Conservation (phyloP, 257 asterid species). For the Lavandula angustifolia region DNA sequence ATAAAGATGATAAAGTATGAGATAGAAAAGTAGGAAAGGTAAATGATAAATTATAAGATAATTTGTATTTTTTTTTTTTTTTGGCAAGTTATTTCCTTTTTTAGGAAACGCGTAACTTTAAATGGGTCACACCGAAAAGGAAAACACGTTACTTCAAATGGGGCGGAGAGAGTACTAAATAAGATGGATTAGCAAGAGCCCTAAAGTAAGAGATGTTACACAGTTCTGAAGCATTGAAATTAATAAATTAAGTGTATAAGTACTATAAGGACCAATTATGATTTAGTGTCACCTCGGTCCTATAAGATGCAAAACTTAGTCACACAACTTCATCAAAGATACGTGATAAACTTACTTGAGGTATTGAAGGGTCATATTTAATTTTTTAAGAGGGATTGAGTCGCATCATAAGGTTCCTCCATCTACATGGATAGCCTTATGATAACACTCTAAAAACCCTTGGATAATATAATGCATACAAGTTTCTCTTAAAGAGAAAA, state of each 20-base stretch:
- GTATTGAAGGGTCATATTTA: conserved; percentile 43
- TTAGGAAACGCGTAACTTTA: too few relatives aligned
- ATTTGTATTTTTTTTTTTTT: too few relatives aligned
- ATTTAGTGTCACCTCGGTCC: not conserved
- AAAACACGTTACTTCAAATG: too few relatives aligned
- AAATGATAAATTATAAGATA: too few relatives aligned
- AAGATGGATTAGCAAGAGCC: not conserved
- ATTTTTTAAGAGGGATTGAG: too few relatives aligned
- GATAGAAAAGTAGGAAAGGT: too few relatives aligned
- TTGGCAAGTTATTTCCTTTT: too few relatives aligned
- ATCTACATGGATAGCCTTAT: too few relatives aligned
- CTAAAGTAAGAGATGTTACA: not conserved
- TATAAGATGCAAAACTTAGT: not conserved
- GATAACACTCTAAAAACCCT: not conserved
- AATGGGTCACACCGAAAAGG: too few relatives aligned
- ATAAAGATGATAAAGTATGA: too few relatives aligned
- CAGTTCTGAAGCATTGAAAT: conserved; percentile 3
- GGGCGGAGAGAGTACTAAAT: too few relatives aligned
- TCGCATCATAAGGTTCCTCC: too few relatives aligned
- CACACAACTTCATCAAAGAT: not conserved
- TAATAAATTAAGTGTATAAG: not conserved
- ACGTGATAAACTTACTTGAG: conserved; percentile 58
- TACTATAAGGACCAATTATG: conserved; percentile 1
- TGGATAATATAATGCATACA: not conserved
- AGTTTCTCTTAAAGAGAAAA: conserved; percentile 20